Evolutionary conservation across 768 basidiomycete genomes (phyloP), one percentile per base, ranked within the genome.

Genomic region (Kwoniella sp.): DNA sequence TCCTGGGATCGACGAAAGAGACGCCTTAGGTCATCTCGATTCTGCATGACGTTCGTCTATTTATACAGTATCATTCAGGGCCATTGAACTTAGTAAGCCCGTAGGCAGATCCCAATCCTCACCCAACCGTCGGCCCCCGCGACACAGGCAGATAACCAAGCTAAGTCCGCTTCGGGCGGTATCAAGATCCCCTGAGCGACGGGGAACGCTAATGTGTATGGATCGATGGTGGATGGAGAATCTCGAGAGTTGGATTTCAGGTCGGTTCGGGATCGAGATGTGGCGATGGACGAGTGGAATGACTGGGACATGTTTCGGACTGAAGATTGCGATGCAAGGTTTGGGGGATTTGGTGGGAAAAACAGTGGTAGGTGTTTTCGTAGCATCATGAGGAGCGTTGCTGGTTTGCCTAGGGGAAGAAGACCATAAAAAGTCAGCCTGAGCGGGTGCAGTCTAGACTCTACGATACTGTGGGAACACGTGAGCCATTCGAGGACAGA

Each of bases 71-170:
- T n/a, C n/a, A n/a, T n/a, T 1, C 7, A n/a, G n/a, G n/a, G n/a
- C n/a, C n/a, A n/a, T n/a, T n/a, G n/a, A n/a, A n/a, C n/a, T 58
- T 48, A 63, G n/a, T 34, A 41, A 1, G 62, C 62, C 25, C 63
- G 56, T 20, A 65, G n/a, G 37, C 63, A 65, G 11, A 96, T 83
- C 75, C 92, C 94, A 58, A 97, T 84, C 77, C 91, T 90, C 29
- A 95, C 85, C 93, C 93, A 98, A 4, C 96, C 96, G 75, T 98
- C 96, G 13, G 93, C 92, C 8, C 93, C 93, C 13, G 89, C 87
- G 81, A 97, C 83, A 73, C 92, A 93, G 22, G 91, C 89, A 11
- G 92, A 90, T n/a, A 98, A 80, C 94, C 95, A 96, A 4, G 89
- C 92, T 81, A 97, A 84, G 75, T 98, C 95, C 5, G 92, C 85